Conservation (phyloP, 2,329 filamentous ascomycete species). For the Nothopassalora personata region DNA sequence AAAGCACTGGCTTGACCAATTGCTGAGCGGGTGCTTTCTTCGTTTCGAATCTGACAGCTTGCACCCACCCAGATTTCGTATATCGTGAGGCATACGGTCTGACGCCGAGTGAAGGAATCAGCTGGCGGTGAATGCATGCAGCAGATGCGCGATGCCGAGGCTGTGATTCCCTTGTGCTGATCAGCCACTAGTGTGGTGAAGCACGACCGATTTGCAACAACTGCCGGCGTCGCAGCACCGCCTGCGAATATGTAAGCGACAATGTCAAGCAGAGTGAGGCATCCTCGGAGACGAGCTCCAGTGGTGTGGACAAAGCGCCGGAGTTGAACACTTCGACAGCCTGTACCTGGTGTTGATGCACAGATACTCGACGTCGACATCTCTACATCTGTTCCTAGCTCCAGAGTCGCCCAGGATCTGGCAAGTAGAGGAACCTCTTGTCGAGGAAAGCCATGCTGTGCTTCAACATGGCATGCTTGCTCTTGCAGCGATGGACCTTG, state of each 20-base stretch:
- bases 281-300: background rate
- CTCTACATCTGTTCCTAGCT: conserved; percentile 17
- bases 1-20: background rate
- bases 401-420: conserved; percentile 21
- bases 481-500: conserved; percentile 25
- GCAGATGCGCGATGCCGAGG: conserved; percentile 20
- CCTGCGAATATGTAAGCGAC: conserved; percentile 19
- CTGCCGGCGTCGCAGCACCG: conserved; percentile 24
- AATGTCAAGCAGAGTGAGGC: background rate
- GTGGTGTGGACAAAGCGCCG: conserved; percentile 2
- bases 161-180: conserved; percentile 12
- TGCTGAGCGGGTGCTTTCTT: background rate
- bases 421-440: conserved; percentile 20
- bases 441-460: conserved; percentile 17
- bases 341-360: conserved; percentile 28
- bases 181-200: conserved; percentile 25
- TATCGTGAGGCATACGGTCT: conserved; percentile 4
- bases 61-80: conserved; percentile 6
- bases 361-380: conserved; percentile 25
- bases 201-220: conserved; percentile 24
- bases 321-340: conserved; percentile 18
- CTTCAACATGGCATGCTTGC: conserved; percentile 28
- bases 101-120: background rate
- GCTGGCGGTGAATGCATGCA: no score
- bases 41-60: background rate